Evolutionary conservation across 257 asterid genomes (phyloP), one percentile per base, ranked within the genome.

Genomic region (Nicotiana sylvestris): DNA sequence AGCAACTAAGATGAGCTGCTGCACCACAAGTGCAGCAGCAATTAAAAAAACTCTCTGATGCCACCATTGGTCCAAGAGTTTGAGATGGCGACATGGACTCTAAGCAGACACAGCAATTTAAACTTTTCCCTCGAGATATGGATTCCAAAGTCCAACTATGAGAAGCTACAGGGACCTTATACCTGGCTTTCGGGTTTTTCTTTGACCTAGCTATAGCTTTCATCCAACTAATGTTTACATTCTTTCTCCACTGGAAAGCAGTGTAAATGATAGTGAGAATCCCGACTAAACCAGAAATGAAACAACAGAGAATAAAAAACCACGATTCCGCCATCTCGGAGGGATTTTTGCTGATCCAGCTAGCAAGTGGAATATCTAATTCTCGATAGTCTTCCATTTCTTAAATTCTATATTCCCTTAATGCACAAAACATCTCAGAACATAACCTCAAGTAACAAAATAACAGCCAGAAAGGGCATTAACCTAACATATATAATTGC

Each of bases 121-220:
- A 85, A 87, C 88, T 91, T 85, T 94, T 95, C 68, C 92, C 97
- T 69, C 97, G 97, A 77, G 91, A 90, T 33, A 90, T 91, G 46
- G 97, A 88, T 89, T 95, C 99, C 87, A 91, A 87, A 81, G 37
- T 82, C 99, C 99, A 95, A 27, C 89, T 86, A 89, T 95, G 99
- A 81, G 92, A 88, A 67, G 95, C 92, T 82, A 89, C 78, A n/a
- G 92, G 94, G 82, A 86, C 92, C 89, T 90, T 94, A 87, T 88
- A 83, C 87, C 88, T 90, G 65, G 92, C 82, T 92, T 94, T 95
- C 2, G 98, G 99, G 65, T 92, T 91, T 86, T 91, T 94, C 91
- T 94, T 95, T 57, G 99, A 95, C 91, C 97, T 88, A 25, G 97
- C 97, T 86, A 94, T 91, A 90, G 99, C 97, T 88, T 89, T 94